Evolutionary conservation across 805 yeast genomes (phyloP).

Genomic region (Suhomyces vadensis): DNA sequence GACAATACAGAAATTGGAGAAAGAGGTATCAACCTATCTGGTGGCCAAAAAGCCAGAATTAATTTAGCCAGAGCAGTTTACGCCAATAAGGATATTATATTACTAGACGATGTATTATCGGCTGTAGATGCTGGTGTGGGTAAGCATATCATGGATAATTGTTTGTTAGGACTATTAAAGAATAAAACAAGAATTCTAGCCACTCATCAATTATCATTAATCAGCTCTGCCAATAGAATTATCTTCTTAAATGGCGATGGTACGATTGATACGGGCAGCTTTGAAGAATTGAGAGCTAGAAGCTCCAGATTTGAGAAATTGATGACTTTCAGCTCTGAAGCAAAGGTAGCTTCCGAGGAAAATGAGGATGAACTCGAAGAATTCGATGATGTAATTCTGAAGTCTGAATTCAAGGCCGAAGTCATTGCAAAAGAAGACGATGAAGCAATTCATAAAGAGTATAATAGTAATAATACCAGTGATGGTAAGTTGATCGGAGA

Average conservation of each 20-base stretch:
- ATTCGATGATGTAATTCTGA: neutral
- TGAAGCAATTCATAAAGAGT: slow-evolving; percentile 35
- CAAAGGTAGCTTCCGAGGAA: neutral
- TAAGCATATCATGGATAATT: no score
- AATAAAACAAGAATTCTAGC: slow-evolving; percentile 36
- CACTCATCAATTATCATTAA: slow-evolving; percentile 37
- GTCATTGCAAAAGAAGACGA: slow-evolving; percentile 22
- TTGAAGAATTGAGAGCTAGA: slow-evolving; percentile 22
- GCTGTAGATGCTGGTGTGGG: no score
- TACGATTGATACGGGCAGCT: slow-evolving; percentile 29
- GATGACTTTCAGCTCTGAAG: no score
- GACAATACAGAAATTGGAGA: no score
- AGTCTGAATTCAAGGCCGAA: neutral
- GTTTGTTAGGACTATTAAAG: no score
- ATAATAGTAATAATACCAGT: slow-evolving; percentile 24
- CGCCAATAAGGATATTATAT: no score
- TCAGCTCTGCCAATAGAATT: slow-evolving; percentile 33
- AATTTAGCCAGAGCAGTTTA: no score
- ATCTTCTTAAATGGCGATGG: slow-evolving; percentile 37
- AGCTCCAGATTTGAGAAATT: slow-evolving; percentile 7
- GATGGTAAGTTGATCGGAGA: slow-evolving; percentile 20
- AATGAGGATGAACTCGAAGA: neutral
- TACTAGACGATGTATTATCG: no score
- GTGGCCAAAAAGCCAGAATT: no score
- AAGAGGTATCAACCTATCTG: no score